A percentile compares a stretch with the other conserved stretches of the same genome.
These are phyloP conservation scores for Linum tenue DNA, from an alignment of 345 rosid species.

Conservation along the genomic window DNA sequence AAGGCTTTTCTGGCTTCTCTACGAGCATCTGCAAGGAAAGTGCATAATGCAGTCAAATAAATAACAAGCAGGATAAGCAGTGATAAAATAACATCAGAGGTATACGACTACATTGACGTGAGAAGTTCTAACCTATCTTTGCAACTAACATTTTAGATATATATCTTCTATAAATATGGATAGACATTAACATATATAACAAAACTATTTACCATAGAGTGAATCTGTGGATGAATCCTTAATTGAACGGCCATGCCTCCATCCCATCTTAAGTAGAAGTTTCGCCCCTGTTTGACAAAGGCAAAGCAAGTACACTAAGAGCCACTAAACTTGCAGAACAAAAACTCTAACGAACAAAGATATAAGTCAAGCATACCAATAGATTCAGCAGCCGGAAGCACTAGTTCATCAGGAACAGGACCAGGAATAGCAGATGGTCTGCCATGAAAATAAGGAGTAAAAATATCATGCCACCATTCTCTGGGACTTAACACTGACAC, in stretches of 20 bases:
- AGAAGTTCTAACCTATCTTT: background rate
- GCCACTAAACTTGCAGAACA: conserved; percentile 8
- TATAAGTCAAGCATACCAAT: conserved; percentile 51
- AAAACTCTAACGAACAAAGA: conserved; percentile 1
- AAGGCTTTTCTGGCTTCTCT: conserved; percentile 96
- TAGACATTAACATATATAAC: background rate
- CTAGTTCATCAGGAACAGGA: conserved; percentile 77
- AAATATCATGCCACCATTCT: background rate
- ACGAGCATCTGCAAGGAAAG: conserved; percentile 56
- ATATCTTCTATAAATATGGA: background rate
- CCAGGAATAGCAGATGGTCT: conserved; percentile 98
- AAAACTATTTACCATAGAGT: conserved; percentile 30
- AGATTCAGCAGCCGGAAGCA: conserved; percentile 81
- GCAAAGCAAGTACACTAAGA: conserved; percentile 11
- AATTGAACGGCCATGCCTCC: conserved; percentile 82
- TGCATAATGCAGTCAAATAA: conserved; percentile 4
- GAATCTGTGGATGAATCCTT: conserved; percentile 57
- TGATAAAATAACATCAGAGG: background rate
- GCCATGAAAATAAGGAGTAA: conserved; percentile 14
- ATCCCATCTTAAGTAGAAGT: conserved; percentile 87
- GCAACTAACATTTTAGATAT: background rate
- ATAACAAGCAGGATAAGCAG: background rate
- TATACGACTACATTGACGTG: background rate
- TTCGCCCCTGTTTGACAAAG: conserved; percentile 52
- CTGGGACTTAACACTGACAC: background rate